phyloP scores from a whole-genome alignment of 345 rosid genomes.

The Rhodamnia rubescens region DNA sequence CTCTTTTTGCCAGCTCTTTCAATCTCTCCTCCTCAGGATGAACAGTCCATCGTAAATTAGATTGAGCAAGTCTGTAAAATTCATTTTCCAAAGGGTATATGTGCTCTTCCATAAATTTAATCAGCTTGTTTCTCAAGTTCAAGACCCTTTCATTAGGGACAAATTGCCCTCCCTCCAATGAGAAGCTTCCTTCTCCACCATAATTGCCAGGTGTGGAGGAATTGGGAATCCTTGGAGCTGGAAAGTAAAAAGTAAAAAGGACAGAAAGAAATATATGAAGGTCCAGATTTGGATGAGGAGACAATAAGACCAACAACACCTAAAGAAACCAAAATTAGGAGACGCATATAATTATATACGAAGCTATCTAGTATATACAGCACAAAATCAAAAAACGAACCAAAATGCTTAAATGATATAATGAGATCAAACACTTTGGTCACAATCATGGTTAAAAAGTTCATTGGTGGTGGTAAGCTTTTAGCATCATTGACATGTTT shows the following conservation, averaged over 20 bases:
- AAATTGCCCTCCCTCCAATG: conserved; percentile 54
- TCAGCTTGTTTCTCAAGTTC: conserved; percentile 52
- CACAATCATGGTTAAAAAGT: background rate
- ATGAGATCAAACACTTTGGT: background rate
- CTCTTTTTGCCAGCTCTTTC: conserved; percentile 80
- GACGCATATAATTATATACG: background rate
- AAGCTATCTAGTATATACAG: background rate
- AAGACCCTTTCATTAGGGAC: conserved; percentile 55
- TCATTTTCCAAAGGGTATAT: conserved; percentile 78
- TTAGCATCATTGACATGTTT: background rate
- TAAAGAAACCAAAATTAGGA: background rate
- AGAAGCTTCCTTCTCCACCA: conserved; percentile 20
- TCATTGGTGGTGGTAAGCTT: background rate
- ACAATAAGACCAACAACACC: background rate
- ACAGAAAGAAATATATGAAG: background rate
- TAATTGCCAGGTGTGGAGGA: background rate
- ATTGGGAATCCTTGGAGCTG: background rate
- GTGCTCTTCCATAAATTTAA: conserved; percentile 85
- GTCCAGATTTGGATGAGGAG: background rate
- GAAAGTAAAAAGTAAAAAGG: background rate
- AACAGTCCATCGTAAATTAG: conserved; percentile 66
- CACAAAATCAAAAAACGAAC: background rate
- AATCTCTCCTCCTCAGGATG: conserved; percentile 92
- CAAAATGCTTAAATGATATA: background rate
- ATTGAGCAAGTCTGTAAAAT: conserved; percentile 66